Percentiles rank a stretch among this genome's conserved stretches.
phyloP scores from a whole-genome alignment of 768 basidiomycete genomes.

The Pseudohyphozyma bogoriensis region DNA sequence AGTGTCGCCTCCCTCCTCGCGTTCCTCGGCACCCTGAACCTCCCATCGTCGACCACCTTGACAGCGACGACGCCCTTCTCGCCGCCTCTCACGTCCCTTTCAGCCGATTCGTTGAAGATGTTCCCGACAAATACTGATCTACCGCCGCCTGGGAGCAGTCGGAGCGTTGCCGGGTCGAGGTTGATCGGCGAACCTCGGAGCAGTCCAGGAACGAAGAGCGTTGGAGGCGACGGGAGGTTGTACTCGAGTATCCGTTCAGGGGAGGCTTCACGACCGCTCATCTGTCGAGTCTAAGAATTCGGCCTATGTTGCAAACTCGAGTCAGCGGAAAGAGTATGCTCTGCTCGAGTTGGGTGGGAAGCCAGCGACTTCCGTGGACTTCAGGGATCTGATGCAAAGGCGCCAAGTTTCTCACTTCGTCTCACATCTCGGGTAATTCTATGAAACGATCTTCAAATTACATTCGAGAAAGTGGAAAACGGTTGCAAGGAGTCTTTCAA shows the following conservation, averaged over 20 bases:
- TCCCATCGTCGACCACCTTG: slow-evolving; percentile 9
- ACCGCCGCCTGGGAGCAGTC: background rate
- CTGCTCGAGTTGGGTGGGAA: too few species aligned
- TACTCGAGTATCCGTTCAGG: slow-evolving; percentile 1
- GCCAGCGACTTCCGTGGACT: too few species aligned
- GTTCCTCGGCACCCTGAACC: slow-evolving; percentile 14
- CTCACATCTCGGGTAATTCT: too few species aligned
- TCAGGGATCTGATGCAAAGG: too few species aligned
- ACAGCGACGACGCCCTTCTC: background rate
- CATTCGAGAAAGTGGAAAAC: too few species aligned
- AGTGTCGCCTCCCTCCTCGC: slow-evolving; percentile 15
- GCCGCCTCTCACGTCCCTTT: background rate
- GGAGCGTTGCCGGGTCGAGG: background rate
- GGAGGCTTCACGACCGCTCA: too few species aligned
- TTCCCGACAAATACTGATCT: background rate
- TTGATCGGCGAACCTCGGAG: background rate
- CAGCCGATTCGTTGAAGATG: background rate
- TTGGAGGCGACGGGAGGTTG: background rate
- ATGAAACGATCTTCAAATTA: too few species aligned
- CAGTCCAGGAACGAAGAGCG: background rate
- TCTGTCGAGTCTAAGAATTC: too few species aligned
- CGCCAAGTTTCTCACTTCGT: too few species aligned
- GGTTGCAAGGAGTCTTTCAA: too few species aligned
- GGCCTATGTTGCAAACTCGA: too few species aligned
- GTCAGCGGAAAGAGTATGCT: too few species aligned